phyloP scores from a whole-genome alignment of 768 basidiomycete species.

The Cystobasidium ongulense region DNA sequence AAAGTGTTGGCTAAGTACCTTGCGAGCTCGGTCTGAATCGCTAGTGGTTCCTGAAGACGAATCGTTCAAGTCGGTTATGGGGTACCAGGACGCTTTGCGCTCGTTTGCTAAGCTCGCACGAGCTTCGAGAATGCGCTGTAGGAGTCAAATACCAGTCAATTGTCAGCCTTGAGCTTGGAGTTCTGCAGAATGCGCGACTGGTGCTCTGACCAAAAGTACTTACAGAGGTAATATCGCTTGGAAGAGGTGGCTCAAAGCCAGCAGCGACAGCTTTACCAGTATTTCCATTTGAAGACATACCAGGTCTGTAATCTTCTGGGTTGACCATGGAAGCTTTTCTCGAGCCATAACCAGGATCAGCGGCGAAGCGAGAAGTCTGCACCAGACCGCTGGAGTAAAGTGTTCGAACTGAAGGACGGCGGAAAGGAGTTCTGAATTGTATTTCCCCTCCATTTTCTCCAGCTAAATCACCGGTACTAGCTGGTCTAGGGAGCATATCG shows the following conservation, averaged over 20 bases:
- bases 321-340: conserved; percentile 17
- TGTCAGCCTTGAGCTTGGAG: no score
- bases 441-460: not conserved
- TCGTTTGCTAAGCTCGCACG: not conserved
- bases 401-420: not conserved
- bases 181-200: not conserved
- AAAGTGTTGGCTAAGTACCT: not conserved
- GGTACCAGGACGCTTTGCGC: not conserved
- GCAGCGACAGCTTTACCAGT: conserved; percentile 7
- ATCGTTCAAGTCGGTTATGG: not conserved
- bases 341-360: not conserved
- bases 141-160: not conserved
- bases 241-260: conserved; percentile 19
- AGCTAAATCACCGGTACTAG: not conserved
- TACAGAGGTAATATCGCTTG: not conserved
- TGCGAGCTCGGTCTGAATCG: not conserved
- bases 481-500: not conserved
- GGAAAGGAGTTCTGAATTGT: not conserved
- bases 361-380: not conserved
- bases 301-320: conserved; percentile 29
- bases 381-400: not conserved
- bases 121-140: conserved; percentile 4
- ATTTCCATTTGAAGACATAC: not conserved
- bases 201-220: not conserved
- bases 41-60: not conserved